Evolutionary conservation across 2,329 filamentous ascomycete species (phyloP), one percentile per base, ranked within the genome.

Genomic region (Aureobasidium sp.): DNA sequence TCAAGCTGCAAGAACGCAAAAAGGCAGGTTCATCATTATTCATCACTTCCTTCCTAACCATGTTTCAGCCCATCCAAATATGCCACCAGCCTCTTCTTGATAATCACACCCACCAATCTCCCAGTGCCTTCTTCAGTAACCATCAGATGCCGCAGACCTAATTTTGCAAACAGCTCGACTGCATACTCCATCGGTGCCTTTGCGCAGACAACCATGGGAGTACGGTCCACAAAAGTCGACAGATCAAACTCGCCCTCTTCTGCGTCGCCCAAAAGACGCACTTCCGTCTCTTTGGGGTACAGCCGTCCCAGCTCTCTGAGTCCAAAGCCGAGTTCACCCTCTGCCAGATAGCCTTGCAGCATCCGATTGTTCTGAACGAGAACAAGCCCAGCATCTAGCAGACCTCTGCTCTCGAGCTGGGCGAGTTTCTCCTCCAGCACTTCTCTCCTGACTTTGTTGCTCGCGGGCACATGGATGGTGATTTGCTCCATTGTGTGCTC

Each of bases 111-210:
- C 3, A 82, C 71, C 51, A 84, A 69, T 64, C 66, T 73, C 1
- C 80, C 77, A 25, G 75, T 81, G 1, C 80, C 80, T 63, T 82
- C 79, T 64, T 82, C 80, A 1, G 79, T 75, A 6, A 85, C 71
- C 67, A 82, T 79, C 47, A 85, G 64, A 71, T 84, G 77, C 63
- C 82, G 71, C 65, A 84, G 65, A 0, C 82, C 83, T 45, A 86
- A 67, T 68, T 83, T 84, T 3, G 78, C 78, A 73, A 85, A 84
- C 78, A 85, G 80, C 70, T 85, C 83, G 1, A 84, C 79, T 0
- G 78, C 81, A 69, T 82, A 83, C 69, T 86, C 83, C 67, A 85
- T 75, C 11, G 82, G 82, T 47, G 82, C 81, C 48, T 77, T 76
- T 0, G 75, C 76, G 61, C 75, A 79, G 6, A 85, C 70, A 1